Percentiles rank a stretch among this genome's conserved stretches.
Evolutionary conservation across 2,329 filamentous ascomycete genomes (phyloP).

Genomic region (Aspergillus intermedius): DNA sequence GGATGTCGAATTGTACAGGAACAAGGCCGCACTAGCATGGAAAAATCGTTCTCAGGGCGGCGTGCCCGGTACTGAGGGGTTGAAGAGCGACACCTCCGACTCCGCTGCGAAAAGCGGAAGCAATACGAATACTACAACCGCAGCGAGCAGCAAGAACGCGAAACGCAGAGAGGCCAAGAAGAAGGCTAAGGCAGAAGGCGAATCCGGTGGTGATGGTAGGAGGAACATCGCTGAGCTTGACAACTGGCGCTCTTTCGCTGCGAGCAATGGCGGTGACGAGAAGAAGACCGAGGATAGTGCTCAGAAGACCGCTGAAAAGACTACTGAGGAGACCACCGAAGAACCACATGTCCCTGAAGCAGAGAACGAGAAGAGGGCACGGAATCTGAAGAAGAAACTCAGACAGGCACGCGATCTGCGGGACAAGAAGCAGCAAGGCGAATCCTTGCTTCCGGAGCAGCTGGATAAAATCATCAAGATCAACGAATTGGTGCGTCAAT

Average conservation of each 20-base stretch:
- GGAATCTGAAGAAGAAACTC: constrained; percentile 88
- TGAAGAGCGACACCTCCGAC: constrained; percentile 47
- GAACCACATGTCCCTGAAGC: constrained; percentile 51
- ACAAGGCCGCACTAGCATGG: constrained; percentile 77
- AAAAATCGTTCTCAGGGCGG: constrained; percentile 65
- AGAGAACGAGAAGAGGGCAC: constrained; percentile 86
- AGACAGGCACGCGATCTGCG: constrained; percentile 87
- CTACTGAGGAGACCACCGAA: constrained; percentile 9
- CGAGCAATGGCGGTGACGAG: constrained; percentile 8
- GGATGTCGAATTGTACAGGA: constrained; percentile 94
- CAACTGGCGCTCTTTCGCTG: constrained; percentile 26
- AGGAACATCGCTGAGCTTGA: constrained; percentile 23
- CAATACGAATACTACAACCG: constrained; percentile 43
- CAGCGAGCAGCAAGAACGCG: constrained; percentile 73
- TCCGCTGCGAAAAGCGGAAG: constrained; percentile 43
- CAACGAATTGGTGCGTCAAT: constrained; percentile 81
- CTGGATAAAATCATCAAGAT: constrained; percentile 97
- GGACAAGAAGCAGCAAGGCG: constrained; percentile 83
- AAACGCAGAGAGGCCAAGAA: constrained; percentile 66
- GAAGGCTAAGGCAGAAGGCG: constrained; percentile 53
- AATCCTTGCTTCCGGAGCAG: constrained; percentile 81
- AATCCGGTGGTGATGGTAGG: constrained; percentile 20
- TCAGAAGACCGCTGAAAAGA: constrained; percentile 16
- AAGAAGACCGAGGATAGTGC: constrained; percentile 20
- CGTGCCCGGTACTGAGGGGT: constrained; percentile 64